Evolutionary conservation across 2,329 filamentous ascomycete genomes (phyloP).

Genomic region (Grosmannia huntii): DNA sequence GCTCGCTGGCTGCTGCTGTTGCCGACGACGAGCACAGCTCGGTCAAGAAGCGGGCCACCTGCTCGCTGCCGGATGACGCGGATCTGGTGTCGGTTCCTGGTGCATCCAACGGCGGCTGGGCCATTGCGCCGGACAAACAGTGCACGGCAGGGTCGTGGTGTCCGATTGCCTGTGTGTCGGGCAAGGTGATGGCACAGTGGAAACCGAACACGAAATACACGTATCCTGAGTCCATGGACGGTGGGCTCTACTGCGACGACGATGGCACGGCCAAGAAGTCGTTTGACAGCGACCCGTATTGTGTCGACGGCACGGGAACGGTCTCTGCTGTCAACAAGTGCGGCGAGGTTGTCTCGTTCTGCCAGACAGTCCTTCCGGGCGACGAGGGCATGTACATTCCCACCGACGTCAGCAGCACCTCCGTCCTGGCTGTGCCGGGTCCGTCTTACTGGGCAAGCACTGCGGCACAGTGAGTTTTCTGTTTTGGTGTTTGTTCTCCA

Average conservation of each 20-base stretch:
- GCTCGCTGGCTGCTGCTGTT: neutral
- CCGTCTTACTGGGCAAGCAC: slow-evolving; percentile 58
- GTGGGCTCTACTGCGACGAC: slow-evolving; percentile 59
- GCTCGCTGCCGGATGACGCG: slow-evolving; percentile 52
- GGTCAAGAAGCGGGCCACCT: slow-evolving; percentile 38
- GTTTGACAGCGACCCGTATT: slow-evolving; percentile 55
- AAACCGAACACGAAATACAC: slow-evolving; percentile 55
- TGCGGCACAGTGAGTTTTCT: slow-evolving; percentile 53
- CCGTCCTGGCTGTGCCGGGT: slow-evolving; percentile 58
- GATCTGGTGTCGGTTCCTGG: slow-evolving; percentile 59
- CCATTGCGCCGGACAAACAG: slow-evolving; percentile 61
- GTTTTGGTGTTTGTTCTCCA: neutral
- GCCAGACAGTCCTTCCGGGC: slow-evolving; percentile 67
- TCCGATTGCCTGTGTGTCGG: slow-evolving; percentile 63
- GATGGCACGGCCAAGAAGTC: slow-evolving; percentile 55
- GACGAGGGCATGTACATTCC: slow-evolving; percentile 76
- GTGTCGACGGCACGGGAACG: slow-evolving; percentile 53
- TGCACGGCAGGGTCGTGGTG: slow-evolving; percentile 59
- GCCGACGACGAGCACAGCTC: slow-evolving; percentile 14
- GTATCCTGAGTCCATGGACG: slow-evolving; percentile 63
- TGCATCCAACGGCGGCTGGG: slow-evolving; percentile 59
- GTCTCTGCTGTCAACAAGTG: slow-evolving; percentile 56
- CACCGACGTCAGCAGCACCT: slow-evolving; percentile 45
- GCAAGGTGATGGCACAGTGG: slow-evolving; percentile 71
- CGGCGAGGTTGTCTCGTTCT: slow-evolving; percentile 52